Conservation (phyloP, 2,329 filamentous ascomycete genomes). For the Sporothrix protearum region DNA sequence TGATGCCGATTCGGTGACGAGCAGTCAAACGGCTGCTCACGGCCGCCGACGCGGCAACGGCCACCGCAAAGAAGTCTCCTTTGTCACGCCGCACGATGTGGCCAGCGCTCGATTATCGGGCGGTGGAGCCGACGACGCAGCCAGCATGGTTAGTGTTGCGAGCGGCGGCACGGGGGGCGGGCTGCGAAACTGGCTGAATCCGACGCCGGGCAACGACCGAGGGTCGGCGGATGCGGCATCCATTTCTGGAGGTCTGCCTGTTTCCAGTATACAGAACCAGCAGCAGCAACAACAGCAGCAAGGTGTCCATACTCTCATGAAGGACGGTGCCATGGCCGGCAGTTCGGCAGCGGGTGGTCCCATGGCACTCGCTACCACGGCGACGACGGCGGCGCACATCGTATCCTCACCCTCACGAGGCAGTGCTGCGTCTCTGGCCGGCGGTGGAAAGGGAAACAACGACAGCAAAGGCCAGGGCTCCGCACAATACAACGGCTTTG, state of each 20-base stretch:
- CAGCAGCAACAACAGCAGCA: neutral
- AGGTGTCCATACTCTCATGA: conserved; percentile 54
- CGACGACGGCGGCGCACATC: conserved; percentile 12
- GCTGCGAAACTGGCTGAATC: conserved; percentile 24
- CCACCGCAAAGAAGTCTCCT: conserved; percentile 64
- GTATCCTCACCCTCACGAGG: conserved; percentile 23
- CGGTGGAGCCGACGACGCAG: conserved; percentile 31
- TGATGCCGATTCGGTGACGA: conserved; percentile 64
- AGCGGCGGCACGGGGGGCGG: conserved; percentile 15
- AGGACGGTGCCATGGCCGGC: conserved; percentile 38
- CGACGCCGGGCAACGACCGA: conserved; percentile 21
- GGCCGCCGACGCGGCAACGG: conserved; percentile 30
- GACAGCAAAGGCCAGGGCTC: conserved; percentile 18
- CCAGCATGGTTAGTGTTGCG: neutral
- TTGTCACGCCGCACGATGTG: conserved; percentile 57
- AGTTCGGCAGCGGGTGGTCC: conserved; percentile 3
- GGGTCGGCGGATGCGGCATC: conserved; percentile 29
- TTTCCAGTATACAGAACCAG: neutral
- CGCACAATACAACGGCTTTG: neutral
- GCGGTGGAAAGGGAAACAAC: neutral
- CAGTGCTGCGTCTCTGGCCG: neutral
- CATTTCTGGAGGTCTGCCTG: neutral
- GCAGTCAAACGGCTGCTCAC: conserved; percentile 45
- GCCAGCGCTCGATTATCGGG: conserved; percentile 29
- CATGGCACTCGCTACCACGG: conserved; percentile 24